Evolutionary conservation across 768 basidiomycete genomes (phyloP), one percentile per base, ranked within the genome.

Genomic region (Calvatia gigantea): DNA sequence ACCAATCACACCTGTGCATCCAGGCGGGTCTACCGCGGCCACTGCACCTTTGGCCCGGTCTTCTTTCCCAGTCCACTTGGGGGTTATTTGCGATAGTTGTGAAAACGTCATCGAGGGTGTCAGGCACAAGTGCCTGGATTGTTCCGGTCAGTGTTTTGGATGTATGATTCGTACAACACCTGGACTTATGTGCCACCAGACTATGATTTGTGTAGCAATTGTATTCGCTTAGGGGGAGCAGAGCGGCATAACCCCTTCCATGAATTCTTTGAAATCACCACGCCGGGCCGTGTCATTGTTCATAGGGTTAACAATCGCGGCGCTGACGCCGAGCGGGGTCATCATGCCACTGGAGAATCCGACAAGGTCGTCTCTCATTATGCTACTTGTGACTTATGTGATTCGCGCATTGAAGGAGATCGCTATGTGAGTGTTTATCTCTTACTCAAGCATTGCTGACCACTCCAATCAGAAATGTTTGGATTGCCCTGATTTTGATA

Each of bases 401-500:
- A 88, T 58, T 85, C 83, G 1, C 67, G 74, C 2, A 89, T 95
- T 61, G 61, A 69, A 25, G 93, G 92, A 2, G 73, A 76, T 42
- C 83, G 93, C 42, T 94, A 82, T 73, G 89, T 92, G 64, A 70
- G 88, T 54, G 51, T 50, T 33, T 39, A 48, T 46, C 6, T 29
- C 49, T 27, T 14, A 45, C 25, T 41, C 57, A 25, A 4, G 28
- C 35, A 37, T 42, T 46, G 14, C 59, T 54, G 8, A n/a, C 33
- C 23, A 27, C 11, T 25, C 2, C 31, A 29, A 15, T 3, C 45
- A 91, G 88, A 92, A 91, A 86, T 92, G 90, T 62, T 56, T 85
- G 7, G 66, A 73, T 54, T 94, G 91, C 69, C 90, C 91, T n/a
- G 90, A 94, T 64, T 94, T 84, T 60, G 91, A 94, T 61, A 79